A percentile compares a stretch with the other conserved stretches of the same genome.
Conservation (phyloP, 1,284 basidiomycete species). For the Sanghuangporus weigelae region DNA sequence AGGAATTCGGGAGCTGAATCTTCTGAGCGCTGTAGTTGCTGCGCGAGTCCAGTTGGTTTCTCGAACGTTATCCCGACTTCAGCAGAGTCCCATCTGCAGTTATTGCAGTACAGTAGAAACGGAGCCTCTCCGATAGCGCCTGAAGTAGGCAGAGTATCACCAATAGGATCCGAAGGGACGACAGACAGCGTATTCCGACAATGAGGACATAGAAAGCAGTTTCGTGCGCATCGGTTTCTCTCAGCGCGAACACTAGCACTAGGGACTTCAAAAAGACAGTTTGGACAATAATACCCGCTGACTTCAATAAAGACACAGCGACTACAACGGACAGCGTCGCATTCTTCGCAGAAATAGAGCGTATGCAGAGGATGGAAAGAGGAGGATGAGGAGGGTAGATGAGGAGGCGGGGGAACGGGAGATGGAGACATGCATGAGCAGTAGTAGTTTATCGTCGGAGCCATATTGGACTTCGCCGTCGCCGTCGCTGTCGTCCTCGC, state of each 20-base stretch:
- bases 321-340: slow-evolving; percentile 91
- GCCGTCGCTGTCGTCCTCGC: neutral
- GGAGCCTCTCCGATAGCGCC: slow-evolving; percentile 73
- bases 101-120: slow-evolving; percentile 87
- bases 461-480: slow-evolving; percentile 24
- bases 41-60: slow-evolving; percentile 90
- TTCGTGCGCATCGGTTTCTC: slow-evolving; percentile 97
- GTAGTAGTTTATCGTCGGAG: slow-evolving; percentile 59
- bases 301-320: slow-evolving; percentile 90
- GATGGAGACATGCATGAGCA: slow-evolving; percentile 63
- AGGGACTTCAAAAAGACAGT: slow-evolving; percentile 98
- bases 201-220: slow-evolving; percentile 94
- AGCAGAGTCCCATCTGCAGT: slow-evolving; percentile 93
- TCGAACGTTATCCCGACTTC: slow-evolving; percentile 90
- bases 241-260: slow-evolving; percentile 93
- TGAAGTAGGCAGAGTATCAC: slow-evolving; percentile 44
- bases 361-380: slow-evolving; percentile 80
- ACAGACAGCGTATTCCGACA: slow-evolving; percentile 87
- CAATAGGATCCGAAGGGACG: slow-evolving; percentile 81
- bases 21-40: slow-evolving; percentile 84
- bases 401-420: slow-evolving; percentile 66
- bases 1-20: slow-evolving; percentile 78
- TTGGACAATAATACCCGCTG: slow-evolving; percentile 95
- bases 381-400: slow-evolving; percentile 64
- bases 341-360: slow-evolving; percentile 98